Percentiles rank a stretch among this genome's conserved stretches.
phyloP scores from a whole-genome alignment of 2,329 filamentous ascomycete species.

The Lecanoromycetidae sp. region DNA sequence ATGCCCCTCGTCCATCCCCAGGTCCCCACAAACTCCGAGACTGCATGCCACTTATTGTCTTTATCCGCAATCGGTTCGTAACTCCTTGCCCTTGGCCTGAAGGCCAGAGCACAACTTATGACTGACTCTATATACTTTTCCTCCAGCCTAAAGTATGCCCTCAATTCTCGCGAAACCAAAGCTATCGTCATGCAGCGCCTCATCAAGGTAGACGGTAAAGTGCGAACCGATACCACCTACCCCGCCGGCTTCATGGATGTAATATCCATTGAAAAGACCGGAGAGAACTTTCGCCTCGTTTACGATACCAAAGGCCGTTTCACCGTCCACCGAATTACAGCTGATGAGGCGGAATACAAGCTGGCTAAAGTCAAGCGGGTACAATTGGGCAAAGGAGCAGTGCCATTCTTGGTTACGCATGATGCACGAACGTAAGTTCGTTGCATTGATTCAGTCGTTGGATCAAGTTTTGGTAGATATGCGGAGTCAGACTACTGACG shows the following conservation, averaged over 20 bases:
- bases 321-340: slow-evolving; percentile 98
- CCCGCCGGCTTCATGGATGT: slow-evolving; percentile 99
- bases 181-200: slow-evolving; percentile 98
- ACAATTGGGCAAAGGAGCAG: slow-evolving; percentile 97
- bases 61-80: slow-evolving; percentile 72
- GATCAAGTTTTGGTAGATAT: slow-evolving; percentile 79
- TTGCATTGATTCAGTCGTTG: slow-evolving; percentile 99
- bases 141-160: slow-evolving; percentile 95
- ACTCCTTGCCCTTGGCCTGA: slow-evolving; percentile 16
- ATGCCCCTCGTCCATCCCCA: slow-evolving; percentile 56
- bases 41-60: slow-evolving; percentile 97
- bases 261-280: slow-evolving; percentile 98
- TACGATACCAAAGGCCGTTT: slow-evolving; percentile 99
- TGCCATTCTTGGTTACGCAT: slow-evolving; percentile 99
- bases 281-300: slow-evolving; percentile 99
- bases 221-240: slow-evolving; percentile 97
- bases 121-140: neutral
- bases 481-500: slow-evolving; percentile 10
- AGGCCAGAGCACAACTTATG: neutral
- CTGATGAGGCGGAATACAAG: slow-evolving; percentile 99
- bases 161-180: slow-evolving; percentile 96
- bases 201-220: slow-evolving; percentile 99
- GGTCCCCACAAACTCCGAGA: slow-evolving; percentile 99
- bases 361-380: slow-evolving; percentile 99
- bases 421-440: slow-evolving; percentile 99